A percentile compares a stretch with the other conserved stretches of the same genome.
Evolutionary conservation across 441 rosid species (phyloP).

Genomic region (Corymbia calophylla): DNA sequence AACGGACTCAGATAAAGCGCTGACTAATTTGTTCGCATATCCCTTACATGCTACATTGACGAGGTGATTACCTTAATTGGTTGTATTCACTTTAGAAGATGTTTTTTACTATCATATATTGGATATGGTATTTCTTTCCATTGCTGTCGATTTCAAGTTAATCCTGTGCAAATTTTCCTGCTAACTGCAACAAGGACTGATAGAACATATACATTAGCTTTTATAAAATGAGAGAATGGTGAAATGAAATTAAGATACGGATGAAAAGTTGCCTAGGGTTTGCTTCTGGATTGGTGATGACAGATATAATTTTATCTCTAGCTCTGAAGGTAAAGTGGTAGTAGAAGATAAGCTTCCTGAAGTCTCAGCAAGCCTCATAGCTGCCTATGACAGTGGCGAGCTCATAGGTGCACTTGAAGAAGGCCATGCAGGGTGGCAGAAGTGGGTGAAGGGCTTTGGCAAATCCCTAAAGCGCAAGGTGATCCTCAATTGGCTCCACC

Average conservation of each 20-base stretch:
- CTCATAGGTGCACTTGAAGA: slow-evolving; percentile 58
- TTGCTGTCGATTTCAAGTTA: background rate
- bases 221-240: background rate
- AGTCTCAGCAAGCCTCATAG: slow-evolving; percentile 56
- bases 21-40: slow-evolving; percentile 74
- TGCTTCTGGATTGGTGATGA: background rate
- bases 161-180: background rate
- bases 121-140: background rate
- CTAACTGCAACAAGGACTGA: background rate
- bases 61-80: slow-evolving; percentile 32
- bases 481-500: background rate
- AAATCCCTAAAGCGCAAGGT: slow-evolving; percentile 83
- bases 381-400: slow-evolving; percentile 84
- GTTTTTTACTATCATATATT: background rate
- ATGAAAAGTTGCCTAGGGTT: background rate
- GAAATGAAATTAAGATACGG: background rate
- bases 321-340: slow-evolving; percentile 60
- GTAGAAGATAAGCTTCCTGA: slow-evolving; percentile 74
- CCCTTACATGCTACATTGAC: slow-evolving; percentile 61
- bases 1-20: slow-evolving; percentile 73
- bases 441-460: slow-evolving; percentile 87
- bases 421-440: slow-evolving; percentile 82
- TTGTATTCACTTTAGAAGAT: background rate
- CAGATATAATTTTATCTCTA: slow-evolving; percentile 15
- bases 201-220: background rate